A percentile compares a stretch with the other conserved stretches of the same genome.
phyloP scores from a whole-genome alignment of 1,139 yeast genomes.

The Candida glucosophila region DNA sequence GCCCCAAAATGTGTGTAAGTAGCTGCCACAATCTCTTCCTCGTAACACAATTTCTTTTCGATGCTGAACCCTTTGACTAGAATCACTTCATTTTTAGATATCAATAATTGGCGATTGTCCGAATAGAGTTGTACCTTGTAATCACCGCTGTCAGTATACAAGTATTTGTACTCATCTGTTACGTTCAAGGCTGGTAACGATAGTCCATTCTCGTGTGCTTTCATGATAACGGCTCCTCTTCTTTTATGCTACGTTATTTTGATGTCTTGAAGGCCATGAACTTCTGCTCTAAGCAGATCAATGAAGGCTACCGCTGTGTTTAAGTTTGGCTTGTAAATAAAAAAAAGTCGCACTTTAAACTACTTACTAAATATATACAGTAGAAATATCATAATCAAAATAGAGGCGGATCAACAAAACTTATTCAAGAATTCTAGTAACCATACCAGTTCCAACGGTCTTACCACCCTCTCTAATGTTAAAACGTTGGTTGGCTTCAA shows the following conservation, averaged over 20 bases:
- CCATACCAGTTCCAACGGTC: slow-evolving; percentile 97
- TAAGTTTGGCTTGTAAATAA: too few species aligned
- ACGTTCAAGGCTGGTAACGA: slow-evolving; percentile 13
- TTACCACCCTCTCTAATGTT: slow-evolving; percentile 99
- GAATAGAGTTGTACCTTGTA: slow-evolving; percentile 16
- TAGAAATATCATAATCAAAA: slow-evolving; percentile 84
- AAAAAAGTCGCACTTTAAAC: too few species aligned
- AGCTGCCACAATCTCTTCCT: slow-evolving; percentile 40
- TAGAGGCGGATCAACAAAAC: not conserved
- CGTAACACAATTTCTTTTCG: slow-evolving; percentile 40
- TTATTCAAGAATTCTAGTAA: slow-evolving; percentile 84
- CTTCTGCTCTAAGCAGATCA: too few species aligned
- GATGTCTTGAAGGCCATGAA: too few species aligned
- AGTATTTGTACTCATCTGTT: slow-evolving; percentile 10
- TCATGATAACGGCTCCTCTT: too few species aligned
- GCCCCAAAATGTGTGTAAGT: slow-evolving; percentile 35
- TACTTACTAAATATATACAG: slow-evolving; percentile 52
- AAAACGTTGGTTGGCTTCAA: slow-evolving; percentile 96
- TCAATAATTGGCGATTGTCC: slow-evolving; percentile 20
- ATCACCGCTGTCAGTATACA: slow-evolving; percentile 9
- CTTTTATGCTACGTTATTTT: too few species aligned
- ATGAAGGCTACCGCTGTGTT: too few species aligned
- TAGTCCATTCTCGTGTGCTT: too few species aligned
- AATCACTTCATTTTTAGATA: slow-evolving; percentile 14
- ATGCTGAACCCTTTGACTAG: slow-evolving; percentile 43